Evolutionary conservation across 2,329 filamentous ascomycete genomes (phyloP).

Genomic region (Trichoderma sp.): DNA sequence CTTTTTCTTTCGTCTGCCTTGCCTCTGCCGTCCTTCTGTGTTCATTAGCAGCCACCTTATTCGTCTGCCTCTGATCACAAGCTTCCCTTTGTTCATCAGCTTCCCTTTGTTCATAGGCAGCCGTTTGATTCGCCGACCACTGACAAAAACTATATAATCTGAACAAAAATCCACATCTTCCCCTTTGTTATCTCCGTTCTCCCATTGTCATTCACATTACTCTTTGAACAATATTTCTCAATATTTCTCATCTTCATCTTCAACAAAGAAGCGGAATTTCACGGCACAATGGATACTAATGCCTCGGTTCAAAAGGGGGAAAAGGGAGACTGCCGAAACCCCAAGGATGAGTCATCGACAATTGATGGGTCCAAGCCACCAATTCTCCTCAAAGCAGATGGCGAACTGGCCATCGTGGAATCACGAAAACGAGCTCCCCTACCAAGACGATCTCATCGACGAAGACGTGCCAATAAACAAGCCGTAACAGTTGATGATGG

Average conservation of each 20-base stretch:
- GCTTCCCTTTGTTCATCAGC: neutral
- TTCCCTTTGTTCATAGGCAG: neutral
- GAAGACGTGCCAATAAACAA: too few relatives aligned
- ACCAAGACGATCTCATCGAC: too few relatives aligned
- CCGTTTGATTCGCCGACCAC: neutral
- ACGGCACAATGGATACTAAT: neutral
- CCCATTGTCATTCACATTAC: neutral
- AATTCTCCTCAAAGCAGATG: neutral
- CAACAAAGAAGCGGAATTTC: neutral
- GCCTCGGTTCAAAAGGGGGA: neutral
- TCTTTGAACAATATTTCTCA: neutral
- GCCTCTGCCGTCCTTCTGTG: neutral
- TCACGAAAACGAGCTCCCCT: too few relatives aligned
- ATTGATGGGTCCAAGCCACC: neutral
- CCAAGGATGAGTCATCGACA: neutral
- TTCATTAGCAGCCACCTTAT: neutral
- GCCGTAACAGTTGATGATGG: too few relatives aligned
- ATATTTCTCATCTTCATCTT: too few relatives aligned
- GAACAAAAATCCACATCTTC: neutral
- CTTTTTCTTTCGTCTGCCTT: neutral
- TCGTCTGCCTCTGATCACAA: neutral
- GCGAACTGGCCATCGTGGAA: neutral
- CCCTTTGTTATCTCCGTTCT: neutral
- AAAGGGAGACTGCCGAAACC: neutral
- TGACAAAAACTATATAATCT: neutral